Conservation (phyloP, 441 rosid genomes). For the California macrophylla region DNA sequence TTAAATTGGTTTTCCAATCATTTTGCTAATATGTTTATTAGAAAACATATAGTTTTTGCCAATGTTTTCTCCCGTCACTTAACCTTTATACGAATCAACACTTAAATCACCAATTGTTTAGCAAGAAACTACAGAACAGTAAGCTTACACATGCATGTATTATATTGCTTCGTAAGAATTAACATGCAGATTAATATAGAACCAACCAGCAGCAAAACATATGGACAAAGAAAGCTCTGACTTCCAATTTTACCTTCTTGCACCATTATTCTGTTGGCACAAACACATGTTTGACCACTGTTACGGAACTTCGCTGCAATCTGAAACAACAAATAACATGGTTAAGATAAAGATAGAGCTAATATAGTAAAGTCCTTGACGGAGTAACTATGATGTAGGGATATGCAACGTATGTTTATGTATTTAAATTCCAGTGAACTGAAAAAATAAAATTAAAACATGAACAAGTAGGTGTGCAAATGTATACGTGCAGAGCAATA, state of each 20-base stretch:
- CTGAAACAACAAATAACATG: slow-evolving; percentile 37
- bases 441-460: no score
- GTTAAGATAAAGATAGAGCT: slow-evolving; percentile 7
- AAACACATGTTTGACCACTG: slow-evolving; percentile 96
- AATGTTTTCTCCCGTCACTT: neutral
- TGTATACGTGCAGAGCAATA: no score
- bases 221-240: neutral
- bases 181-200: neutral
- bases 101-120: neutral
- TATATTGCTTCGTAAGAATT: neutral
- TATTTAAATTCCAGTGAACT: neutral
- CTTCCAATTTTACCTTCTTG: slow-evolving; percentile 68
- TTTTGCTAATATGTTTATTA: neutral
- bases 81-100: neutral
- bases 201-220: neutral
- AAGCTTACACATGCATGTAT: neutral
- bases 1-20: neutral
- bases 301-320: slow-evolving; percentile 92
- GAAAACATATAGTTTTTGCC: neutral
- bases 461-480: no score
- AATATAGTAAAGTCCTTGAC: slow-evolving; percentile 1
- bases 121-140: neutral
- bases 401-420: neutral
- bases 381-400: neutral
- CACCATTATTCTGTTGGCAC: slow-evolving; percentile 81